These are phyloP conservation scores for Fusarium domesticum DNA, from an alignment of 2,329 filamentous ascomycete genomes.

Conservation along the genomic window DNA sequence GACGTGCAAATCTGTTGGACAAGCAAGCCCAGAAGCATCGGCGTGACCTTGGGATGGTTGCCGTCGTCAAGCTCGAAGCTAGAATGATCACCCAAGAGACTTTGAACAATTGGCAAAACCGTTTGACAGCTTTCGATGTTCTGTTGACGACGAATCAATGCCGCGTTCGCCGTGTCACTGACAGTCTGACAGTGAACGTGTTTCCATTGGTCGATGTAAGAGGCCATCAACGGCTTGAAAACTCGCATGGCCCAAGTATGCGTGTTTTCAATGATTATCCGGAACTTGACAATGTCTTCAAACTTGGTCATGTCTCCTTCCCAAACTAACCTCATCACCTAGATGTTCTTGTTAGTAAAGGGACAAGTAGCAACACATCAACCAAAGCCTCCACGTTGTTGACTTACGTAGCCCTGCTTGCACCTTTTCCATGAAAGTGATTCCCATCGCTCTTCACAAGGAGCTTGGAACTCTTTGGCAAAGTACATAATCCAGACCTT, in stretches of 20 bases:
- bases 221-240: conserved; percentile 16
- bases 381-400: too few species aligned
- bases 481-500: conserved; percentile 20
- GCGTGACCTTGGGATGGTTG: conserved; percentile 4
- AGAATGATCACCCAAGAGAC: conserved; percentile 1
- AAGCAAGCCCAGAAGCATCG: conserved; percentile 9
- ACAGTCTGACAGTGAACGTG: neutral
- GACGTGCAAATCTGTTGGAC: conserved; percentile 4
- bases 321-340: conserved; percentile 23
- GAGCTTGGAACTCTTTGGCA: conserved; percentile 6
- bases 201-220: conserved; percentile 18
- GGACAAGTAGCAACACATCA: too few species aligned
- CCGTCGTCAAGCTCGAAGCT: conserved; percentile 2
- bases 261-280: conserved; percentile 21
- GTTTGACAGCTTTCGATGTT: neutral
- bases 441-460: neutral
- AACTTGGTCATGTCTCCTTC: conserved; percentile 11
- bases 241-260: conserved; percentile 22
- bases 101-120: conserved; percentile 2
- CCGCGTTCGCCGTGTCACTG: neutral
- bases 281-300: conserved; percentile 9
- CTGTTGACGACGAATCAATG: neutral
- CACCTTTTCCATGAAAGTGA: neutral
- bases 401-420: conserved; percentile 9
- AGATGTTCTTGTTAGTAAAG: neutral